phyloP scores from a whole-genome alignment of 106 monocot genomes.

The Amphibolis antarctica region DNA sequence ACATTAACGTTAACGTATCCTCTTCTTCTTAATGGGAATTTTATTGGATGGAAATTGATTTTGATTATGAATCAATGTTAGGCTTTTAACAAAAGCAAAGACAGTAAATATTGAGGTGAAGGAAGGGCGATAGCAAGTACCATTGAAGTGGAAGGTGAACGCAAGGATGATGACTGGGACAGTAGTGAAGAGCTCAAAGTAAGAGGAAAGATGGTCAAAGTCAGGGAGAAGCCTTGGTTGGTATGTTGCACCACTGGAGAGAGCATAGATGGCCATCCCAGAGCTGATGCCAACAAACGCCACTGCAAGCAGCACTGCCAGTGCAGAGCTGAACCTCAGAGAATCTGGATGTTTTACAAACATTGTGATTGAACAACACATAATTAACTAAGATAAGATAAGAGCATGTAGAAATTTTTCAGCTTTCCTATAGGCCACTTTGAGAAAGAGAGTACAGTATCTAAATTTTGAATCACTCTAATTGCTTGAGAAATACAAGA shows the following conservation, averaged over 20 bases:
- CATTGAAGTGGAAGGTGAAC: constrained; percentile 98
- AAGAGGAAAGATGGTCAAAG: constrained; percentile 33
- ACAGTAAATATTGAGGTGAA: neutral
- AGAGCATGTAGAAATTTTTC: too few relatives aligned
- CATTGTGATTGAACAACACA: neutral
- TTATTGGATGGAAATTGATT: too few relatives aligned
- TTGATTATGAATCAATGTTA: too few relatives aligned
- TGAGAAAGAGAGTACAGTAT: too few relatives aligned
- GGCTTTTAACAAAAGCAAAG: too few relatives aligned
- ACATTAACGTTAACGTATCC: neutral
- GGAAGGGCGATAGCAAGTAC: constrained; percentile 16
- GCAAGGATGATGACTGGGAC: constrained; percentile 79
- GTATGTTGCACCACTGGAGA: constrained; percentile 36
- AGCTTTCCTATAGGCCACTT: too few relatives aligned
- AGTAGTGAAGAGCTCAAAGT: constrained; percentile 72
- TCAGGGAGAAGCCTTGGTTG: constrained; percentile 50
- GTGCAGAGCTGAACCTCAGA: constrained; percentile 64
- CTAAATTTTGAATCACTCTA: too few relatives aligned
- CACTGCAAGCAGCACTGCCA: constrained; percentile 71
- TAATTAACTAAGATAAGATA: neutral
- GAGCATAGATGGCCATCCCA: constrained; percentile 52
- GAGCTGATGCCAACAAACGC: constrained; percentile 64
- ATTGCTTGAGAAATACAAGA: too few relatives aligned
- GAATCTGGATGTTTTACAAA: constrained; percentile 38
- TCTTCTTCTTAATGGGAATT: too few relatives aligned